Conservation (phyloP, 164 flowering plant species). For the Dillenia suffruticosa region DNA sequence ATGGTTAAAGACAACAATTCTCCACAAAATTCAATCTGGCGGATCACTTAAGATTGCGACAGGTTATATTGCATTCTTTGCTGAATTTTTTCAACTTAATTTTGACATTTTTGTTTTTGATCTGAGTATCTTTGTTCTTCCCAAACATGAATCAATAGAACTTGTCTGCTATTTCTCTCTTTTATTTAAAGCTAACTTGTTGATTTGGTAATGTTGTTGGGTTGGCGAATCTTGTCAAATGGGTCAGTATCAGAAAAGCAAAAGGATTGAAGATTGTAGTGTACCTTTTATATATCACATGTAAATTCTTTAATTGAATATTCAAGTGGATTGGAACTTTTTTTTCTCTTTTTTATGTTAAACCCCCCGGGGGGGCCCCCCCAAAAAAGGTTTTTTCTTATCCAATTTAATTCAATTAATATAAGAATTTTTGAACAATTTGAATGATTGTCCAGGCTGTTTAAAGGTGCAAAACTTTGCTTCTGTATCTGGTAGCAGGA, state of each 20-base stretch:
- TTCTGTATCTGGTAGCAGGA: no score
- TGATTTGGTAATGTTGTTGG: background rate
- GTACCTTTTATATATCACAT: background rate
- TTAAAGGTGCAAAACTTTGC: background rate
- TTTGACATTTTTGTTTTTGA: slow-evolving; percentile 2
- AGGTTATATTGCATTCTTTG: background rate
- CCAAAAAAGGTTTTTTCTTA: no score
- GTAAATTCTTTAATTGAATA: slow-evolving; percentile 7
- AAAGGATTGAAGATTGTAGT: background rate
- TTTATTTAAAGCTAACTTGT: slow-evolving; percentile 2
- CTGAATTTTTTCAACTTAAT: background rate
- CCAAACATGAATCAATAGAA: background rate
- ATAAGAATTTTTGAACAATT: background rate
- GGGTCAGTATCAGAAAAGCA: background rate
- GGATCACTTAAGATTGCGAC: background rate
- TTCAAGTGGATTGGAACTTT: background rate
- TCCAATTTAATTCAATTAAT: background rate
- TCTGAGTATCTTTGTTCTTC: background rate
- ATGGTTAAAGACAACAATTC: background rate
- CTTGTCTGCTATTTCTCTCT: background rate
- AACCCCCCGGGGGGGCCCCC: no score
- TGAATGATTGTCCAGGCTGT: background rate
- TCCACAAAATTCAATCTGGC: background rate
- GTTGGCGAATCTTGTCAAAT: background rate
- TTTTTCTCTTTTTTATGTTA: background rate